Evolutionary conservation across 441 rosid genomes (phyloP).

Genomic region (Daphne laureola): DNA sequence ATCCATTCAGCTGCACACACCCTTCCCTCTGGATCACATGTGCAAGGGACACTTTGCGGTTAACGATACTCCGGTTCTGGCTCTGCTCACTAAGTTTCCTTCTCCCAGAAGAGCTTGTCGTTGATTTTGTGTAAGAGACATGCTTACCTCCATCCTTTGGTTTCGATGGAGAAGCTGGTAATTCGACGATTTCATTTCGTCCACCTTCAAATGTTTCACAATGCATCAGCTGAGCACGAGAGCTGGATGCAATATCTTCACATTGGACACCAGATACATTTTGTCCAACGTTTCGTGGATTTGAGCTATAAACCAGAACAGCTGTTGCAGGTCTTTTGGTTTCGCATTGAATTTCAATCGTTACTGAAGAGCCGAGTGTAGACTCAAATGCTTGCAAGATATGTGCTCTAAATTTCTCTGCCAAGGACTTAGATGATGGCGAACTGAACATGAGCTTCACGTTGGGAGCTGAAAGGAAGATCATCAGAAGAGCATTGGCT

Average conservation of each 20-base stretch:
- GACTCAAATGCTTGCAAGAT: constrained; percentile 85
- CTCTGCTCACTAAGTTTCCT: constrained; percentile 46
- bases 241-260: constrained; percentile 18
- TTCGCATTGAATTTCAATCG: constrained; percentile 81
- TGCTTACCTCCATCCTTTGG: constrained; percentile 22
- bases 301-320: constrained; percentile 24
- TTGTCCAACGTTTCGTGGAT: constrained; percentile 15
- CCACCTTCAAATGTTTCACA: constrained; percentile 27
- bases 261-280: constrained; percentile 13
- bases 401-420: constrained; percentile 68
- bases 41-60: constrained; percentile 87
- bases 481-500: constrained; percentile 2
- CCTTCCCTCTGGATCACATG: constrained; percentile 94
- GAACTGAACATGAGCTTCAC: constrained; percentile 83
- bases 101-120: constrained; percentile 38
- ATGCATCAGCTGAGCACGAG: constrained; percentile 18
- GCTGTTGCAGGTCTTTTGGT: constrained; percentile 30
- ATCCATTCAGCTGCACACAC: constrained; percentile 48
- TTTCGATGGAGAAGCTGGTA: constrained; percentile 43
- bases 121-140: constrained; percentile 23
- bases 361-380: constrained; percentile 74
- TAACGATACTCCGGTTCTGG: constrained; percentile 77
- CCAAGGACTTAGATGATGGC: constrained; percentile 46
- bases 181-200: constrained; percentile 79
- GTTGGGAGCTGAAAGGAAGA: constrained; percentile 71